These are phyloP conservation scores for Leccinum uliginosum DNA, from an alignment of 768 basidiomycete species.

Conservation along the genomic window DNA sequence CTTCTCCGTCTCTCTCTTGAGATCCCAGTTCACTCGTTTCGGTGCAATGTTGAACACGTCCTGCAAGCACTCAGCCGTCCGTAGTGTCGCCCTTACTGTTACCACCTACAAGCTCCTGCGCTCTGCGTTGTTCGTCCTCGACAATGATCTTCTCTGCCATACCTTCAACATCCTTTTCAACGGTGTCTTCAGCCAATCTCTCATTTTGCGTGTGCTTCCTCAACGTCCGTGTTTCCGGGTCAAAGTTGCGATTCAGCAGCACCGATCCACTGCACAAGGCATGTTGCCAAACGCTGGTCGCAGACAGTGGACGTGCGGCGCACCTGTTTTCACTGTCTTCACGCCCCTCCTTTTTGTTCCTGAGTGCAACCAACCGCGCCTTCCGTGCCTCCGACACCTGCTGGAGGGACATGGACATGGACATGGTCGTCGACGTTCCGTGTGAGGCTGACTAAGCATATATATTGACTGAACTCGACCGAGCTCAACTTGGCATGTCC, in stretches of 20 bases:
- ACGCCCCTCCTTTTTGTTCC: conserved; percentile 66
- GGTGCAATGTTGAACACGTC: conserved; percentile 97
- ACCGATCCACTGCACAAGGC: conserved; percentile 38
- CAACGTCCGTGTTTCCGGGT: conserved; percentile 79
- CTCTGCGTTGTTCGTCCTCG: conserved; percentile 81
- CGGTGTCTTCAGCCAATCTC: conserved; percentile 68
- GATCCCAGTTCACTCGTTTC: conserved; percentile 94
- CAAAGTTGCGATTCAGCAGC: conserved; percentile 79
- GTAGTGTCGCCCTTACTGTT: not conserved
- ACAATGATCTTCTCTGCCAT: conserved; percentile 79
- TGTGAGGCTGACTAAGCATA: conserved; percentile 32
- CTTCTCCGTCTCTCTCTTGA: conserved; percentile 91
- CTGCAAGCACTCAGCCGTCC: conserved; percentile 38
- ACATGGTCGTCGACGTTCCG: conserved; percentile 34
- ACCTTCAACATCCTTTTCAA: conserved; percentile 82
- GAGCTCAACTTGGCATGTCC: conserved; percentile 22
- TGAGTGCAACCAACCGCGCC: conserved; percentile 71
- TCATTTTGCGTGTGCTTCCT: conserved; percentile 62
- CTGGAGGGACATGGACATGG: conserved; percentile 59
- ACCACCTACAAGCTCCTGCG: conserved; percentile 80
- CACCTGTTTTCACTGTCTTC: conserved; percentile 38
- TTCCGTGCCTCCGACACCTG: conserved; percentile 80
- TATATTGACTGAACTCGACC: not conserved
- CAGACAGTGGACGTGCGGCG: conserved; percentile 19
- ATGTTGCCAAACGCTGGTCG: conserved; percentile 12